phyloP scores from a whole-genome alignment of 345 rosid species.

The Ailanthus altissimus region DNA sequence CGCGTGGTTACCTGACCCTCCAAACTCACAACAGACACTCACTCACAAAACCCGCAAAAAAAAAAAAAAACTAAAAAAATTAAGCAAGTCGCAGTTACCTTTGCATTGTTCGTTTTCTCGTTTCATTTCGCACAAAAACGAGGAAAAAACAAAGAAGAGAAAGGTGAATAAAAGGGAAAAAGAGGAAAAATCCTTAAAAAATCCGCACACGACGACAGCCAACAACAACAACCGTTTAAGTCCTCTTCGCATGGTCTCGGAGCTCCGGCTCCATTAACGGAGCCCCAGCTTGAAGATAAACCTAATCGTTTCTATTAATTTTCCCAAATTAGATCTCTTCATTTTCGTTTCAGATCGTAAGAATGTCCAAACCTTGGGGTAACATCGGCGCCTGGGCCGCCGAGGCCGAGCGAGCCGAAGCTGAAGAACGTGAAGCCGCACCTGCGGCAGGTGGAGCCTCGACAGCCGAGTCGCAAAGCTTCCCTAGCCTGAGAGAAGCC shows the following conservation, averaged over 20 bases:
- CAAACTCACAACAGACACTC: too few relatives aligned
- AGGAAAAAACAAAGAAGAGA: not conserved
- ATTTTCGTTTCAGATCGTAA: constrained; percentile 26
- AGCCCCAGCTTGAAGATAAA: constrained; percentile 36
- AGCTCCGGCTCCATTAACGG: constrained; percentile 65
- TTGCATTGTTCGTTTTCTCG: too few relatives aligned
- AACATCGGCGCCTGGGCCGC: constrained; percentile 93
- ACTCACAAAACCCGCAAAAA: not conserved
- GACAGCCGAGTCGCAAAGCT: constrained; percentile 50
- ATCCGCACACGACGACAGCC: not conserved
- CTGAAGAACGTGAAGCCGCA: constrained; percentile 48
- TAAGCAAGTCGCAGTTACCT: too few relatives aligned
- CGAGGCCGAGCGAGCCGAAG: constrained; percentile 84
- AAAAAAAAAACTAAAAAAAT: too few relatives aligned
- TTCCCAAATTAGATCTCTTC: constrained; percentile 19
- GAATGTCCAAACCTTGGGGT: constrained; percentile 78
- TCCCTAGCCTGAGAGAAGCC: constrained; percentile 81
- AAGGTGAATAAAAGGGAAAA: not conserved
- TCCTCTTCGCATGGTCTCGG: constrained; percentile 49
- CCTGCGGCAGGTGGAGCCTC: constrained; percentile 31
- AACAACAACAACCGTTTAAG: not conserved
- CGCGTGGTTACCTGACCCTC: constrained; percentile 23
- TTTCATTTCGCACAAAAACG: not conserved
- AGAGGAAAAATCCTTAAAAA: not conserved
- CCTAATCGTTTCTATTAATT: not conserved